phyloP scores from a whole-genome alignment of 768 basidiomycete genomes.

The Trametes maxima region DNA sequence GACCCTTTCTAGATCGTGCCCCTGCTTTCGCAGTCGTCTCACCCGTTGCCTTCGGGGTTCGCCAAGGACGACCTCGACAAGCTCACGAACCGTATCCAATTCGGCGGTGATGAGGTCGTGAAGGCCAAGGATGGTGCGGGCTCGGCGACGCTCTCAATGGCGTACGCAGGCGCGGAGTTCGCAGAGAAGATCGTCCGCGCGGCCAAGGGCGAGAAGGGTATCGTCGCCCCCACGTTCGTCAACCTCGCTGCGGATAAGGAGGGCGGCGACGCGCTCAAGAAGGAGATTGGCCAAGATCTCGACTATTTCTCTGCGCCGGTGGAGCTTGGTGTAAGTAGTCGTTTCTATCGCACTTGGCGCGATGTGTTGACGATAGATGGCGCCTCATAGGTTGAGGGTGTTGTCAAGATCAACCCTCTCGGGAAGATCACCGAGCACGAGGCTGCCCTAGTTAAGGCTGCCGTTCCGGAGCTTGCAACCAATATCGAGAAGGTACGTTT shows the following conservation, averaged over 20 bases:
- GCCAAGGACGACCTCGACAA: conserved; percentile 51
- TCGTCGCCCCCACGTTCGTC: conserved; percentile 84
- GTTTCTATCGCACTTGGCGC: neutral
- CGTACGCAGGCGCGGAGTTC: conserved; percentile 92
- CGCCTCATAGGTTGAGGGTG: conserved; percentile 73
- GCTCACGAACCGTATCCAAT: conserved; percentile 87
- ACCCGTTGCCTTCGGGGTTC: conserved; percentile 66
- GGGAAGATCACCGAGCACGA: conserved; percentile 76
- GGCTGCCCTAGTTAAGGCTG: conserved; percentile 73
- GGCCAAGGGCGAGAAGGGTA: conserved; percentile 83
- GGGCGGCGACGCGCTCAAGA: conserved; percentile 73
- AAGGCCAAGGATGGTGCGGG: conserved; percentile 95
- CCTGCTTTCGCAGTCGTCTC: conserved; percentile 87
- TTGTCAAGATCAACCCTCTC: conserved; percentile 79
- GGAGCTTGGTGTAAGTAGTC: conserved; percentile 73
- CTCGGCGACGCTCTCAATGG: conserved; percentile 97
- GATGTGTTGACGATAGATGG: conserved; percentile 3
- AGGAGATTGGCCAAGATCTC: conserved; percentile 74
- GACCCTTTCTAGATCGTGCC: conserved; percentile 73
- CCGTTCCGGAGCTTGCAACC: conserved; percentile 72
- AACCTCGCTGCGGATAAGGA: conserved; percentile 69
- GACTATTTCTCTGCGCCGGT: conserved; percentile 90
- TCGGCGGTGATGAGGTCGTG: conserved; percentile 97
- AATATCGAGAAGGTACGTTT: conserved; percentile 71
- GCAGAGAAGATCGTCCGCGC: conserved; percentile 82